A percentile compares a stretch with the other conserved stretches of the same genome.
phyloP scores from a whole-genome alignment of 164 flowering plant species.

The Umbilicus rupestris region DNA sequence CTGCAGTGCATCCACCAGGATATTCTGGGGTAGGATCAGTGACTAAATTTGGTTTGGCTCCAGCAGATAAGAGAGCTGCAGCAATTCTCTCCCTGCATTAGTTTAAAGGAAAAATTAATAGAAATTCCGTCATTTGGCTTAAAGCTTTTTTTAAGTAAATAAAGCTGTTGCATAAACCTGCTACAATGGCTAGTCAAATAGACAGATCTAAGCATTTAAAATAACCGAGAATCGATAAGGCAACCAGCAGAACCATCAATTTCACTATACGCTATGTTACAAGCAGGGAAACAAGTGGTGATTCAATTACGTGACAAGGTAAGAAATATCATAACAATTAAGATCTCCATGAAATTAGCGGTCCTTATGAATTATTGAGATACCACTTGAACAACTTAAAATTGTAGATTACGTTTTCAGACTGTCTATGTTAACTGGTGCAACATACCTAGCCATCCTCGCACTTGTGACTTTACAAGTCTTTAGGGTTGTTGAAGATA shows the following conservation, averaged over 20 bases:
- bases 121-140: neutral
- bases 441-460: too few species aligned
- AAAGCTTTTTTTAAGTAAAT: too few species aligned
- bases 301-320: neutral
- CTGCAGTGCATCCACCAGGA: conserved; percentile 75
- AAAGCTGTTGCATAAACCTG: too few species aligned
- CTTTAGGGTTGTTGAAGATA: too few species aligned
- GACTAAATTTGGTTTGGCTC: conserved; percentile 77
- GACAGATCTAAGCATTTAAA: too few species aligned
- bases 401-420: too few species aligned
- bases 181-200: too few species aligned
- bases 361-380: neutral
- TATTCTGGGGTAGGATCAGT: conserved; percentile 66
- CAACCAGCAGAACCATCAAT: neutral
- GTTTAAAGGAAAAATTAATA: neutral
- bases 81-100: conserved; percentile 61
- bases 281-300: neutral
- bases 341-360: neutral
- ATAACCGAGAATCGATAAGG: too few species aligned
- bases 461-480: too few species aligned
- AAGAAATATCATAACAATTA: neutral
- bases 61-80: conserved; percentile 60
- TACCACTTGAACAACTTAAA: neutral
- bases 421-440: too few species aligned
- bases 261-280: neutral